Base-by-base conservation (phyloP, 2,329 filamentous ascomycete genomes). In the Calycina herbarum region DNA sequence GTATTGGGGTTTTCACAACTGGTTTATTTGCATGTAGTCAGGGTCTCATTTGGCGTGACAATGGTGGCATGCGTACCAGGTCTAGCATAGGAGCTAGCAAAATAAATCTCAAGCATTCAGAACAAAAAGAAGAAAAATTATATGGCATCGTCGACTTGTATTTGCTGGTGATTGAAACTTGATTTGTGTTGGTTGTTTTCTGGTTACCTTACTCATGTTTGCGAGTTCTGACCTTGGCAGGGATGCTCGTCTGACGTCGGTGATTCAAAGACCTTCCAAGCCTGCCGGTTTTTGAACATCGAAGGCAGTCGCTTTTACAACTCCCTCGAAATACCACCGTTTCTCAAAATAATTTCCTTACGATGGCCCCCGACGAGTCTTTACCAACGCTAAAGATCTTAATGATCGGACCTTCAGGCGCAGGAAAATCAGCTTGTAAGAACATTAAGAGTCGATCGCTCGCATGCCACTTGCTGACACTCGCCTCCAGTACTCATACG, bases 341-440 rank as follows among this genome's bases (percentile, higher is more conserved):
- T 68, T 69, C 73, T 72, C 65, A 5, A 20, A 27, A 54, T 27
- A 54, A 27, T 61, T 27, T 59, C 17, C 29, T 66, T 64, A 68
- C 62, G 33, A 81, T 82, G 78, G 77, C 79, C 54, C 81, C 80
- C 51, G 80, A 83, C 69, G 80, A 82, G 67, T 74, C 78, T 24
- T 74, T 83, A 31, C 81, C 81, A 29, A 80, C 81, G 10, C 78
- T 86, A 68, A 86, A 85, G 76, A 78, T 85, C 54, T 75, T 86
- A 62, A 79, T 86, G 71, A 83, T 86, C 74, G 84, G 84, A 13
- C 82, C 83, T 11, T 85, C 82, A 29, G 83, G 83, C 65, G 83
- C 81, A 20, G 84, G 84, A 51, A 86, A 86, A 76, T 84, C 82
- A 51, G 83, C 83, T 62, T 77, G 83, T 84, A 77, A 73, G 82